These are phyloP conservation scores for Danielozyma ontarioensis DNA, from an alignment of 805 yeast genomes.

Conservation along the genomic window DNA sequence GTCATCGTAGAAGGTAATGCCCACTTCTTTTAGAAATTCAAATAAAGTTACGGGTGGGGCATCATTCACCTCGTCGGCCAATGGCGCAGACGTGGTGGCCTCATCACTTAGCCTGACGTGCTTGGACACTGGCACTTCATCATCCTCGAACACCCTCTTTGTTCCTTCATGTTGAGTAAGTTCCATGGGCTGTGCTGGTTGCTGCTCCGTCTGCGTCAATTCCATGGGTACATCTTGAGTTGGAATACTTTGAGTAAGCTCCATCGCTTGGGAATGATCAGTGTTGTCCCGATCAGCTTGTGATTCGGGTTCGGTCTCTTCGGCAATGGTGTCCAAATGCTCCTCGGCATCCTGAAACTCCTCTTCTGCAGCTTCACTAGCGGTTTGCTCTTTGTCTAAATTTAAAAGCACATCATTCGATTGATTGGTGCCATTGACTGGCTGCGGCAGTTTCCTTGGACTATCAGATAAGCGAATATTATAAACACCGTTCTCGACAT, in stretches of 20 bases:
- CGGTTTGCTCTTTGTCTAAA: not conserved
- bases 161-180: constrained; percentile 11
- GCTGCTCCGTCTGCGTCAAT: constrained; percentile 5
- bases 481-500: not conserved
- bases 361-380: too few relatives aligned
- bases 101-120: not conserved
- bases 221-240: constrained; percentile 10
- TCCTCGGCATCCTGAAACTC: not conserved
- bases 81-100: constrained; percentile 3
- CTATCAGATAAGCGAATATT: not conserved
- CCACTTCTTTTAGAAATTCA: constrained; percentile 35
- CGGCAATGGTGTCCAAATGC: not conserved
- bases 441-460: too few relatives aligned
- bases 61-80: constrained; percentile 15
- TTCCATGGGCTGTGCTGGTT: constrained; percentile 17
- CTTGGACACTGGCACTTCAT: constrained; percentile 2
- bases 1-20: constrained; percentile 43
- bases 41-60: constrained; percentile 30
- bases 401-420: not conserved
- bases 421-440: too few relatives aligned
- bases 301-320: constrained; percentile 1
- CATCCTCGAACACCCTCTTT: not conserved
- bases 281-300: not conserved
- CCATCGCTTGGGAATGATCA: constrained; percentile 3
- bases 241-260: not conserved